A percentile compares a stretch with the other conserved stretches of the same genome.
These are phyloP conservation scores for Calocybe gangraenosa DNA, from an alignment of 768 basidiomycete genomes.

Conservation along the genomic window DNA sequence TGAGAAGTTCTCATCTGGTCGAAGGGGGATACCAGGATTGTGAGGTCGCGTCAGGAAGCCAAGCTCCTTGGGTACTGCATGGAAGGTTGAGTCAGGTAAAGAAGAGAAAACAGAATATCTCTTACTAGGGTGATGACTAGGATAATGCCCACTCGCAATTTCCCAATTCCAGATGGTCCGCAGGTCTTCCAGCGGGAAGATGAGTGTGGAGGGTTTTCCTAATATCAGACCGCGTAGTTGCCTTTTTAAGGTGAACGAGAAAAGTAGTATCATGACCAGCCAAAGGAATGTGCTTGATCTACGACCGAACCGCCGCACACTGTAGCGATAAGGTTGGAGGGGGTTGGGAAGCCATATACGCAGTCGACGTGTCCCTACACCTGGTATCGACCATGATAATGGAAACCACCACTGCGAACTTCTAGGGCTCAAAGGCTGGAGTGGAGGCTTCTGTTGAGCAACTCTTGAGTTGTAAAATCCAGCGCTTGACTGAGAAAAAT, in stretches of 20 bases:
- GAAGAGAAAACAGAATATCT: background rate
- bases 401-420: conserved; percentile 25
- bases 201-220: conserved; percentile 62
- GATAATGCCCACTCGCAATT: conserved; percentile 88
- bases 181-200: conserved; percentile 71
- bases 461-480: background rate
- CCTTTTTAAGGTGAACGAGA: conserved; percentile 37
- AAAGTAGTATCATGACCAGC: conserved; percentile 27
- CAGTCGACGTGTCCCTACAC: conserved; percentile 47
- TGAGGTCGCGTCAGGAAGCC: conserved; percentile 47
- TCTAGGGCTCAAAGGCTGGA: too few species aligned
- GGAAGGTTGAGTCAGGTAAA: conserved; percentile 3
- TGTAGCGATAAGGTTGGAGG: conserved; percentile 51
- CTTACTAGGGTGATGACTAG: conserved; percentile 72
- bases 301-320: conserved; percentile 52
- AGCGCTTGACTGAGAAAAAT: background rate
- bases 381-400: conserved; percentile 40
- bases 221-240: conserved; percentile 26
- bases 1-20: conserved; percentile 37
- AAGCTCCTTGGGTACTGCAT: conserved; percentile 65
- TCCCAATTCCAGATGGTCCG: conserved; percentile 95
- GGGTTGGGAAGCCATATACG: conserved; percentile 59
- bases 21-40: conserved; percentile 75
- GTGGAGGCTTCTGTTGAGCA: too few species aligned
- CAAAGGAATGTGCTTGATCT: conserved; percentile 52